phyloP scores from a whole-genome alignment of 2,329 filamentous ascomycete genomes.

The Scedosporium minutisporum region DNA sequence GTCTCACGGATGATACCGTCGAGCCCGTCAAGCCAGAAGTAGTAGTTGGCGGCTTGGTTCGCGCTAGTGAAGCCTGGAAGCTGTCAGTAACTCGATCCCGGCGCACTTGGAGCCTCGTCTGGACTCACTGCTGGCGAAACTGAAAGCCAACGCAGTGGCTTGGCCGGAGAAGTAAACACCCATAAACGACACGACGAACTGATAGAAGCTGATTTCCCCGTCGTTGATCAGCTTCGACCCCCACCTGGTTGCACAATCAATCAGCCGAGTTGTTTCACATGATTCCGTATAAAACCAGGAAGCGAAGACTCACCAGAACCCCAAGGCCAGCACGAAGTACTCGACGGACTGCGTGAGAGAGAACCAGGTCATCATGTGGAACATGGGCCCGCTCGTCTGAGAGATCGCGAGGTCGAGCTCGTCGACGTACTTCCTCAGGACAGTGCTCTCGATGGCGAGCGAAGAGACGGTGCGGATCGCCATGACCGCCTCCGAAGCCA shows the following conservation, averaged over 20 bases:
- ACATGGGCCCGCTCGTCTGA: constrained; percentile 19
- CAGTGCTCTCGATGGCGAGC: constrained; percentile 33
- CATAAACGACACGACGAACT: constrained; percentile 34
- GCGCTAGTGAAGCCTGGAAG: constrained; percentile 36
- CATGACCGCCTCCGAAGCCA: constrained; percentile 39
- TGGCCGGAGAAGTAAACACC: constrained; percentile 23
- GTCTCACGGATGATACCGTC: constrained; percentile 12
- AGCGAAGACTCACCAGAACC: constrained; percentile 23
- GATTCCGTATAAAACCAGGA: neutral
- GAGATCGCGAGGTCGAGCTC: constrained; percentile 21
- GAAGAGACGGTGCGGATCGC: constrained; percentile 40
- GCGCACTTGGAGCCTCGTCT: neutral
- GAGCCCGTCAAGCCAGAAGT: constrained; percentile 26
- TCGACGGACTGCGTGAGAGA: constrained; percentile 29
- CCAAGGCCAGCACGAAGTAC: constrained; percentile 26
- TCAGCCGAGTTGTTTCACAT: neutral
- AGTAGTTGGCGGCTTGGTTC: constrained; percentile 36
- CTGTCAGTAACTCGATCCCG: neutral
- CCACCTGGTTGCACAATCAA: constrained; percentile 11
- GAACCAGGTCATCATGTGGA: constrained; percentile 31
- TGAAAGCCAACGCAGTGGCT: constrained; percentile 15
- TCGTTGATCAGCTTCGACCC: constrained; percentile 9
- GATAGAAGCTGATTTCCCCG: constrained; percentile 24
- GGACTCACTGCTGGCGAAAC: constrained; percentile 24
- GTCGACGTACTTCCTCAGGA: constrained; percentile 24